Evolutionary conservation across 805 yeast species (phyloP).

Genomic region (Lachancea mirantina): DNA sequence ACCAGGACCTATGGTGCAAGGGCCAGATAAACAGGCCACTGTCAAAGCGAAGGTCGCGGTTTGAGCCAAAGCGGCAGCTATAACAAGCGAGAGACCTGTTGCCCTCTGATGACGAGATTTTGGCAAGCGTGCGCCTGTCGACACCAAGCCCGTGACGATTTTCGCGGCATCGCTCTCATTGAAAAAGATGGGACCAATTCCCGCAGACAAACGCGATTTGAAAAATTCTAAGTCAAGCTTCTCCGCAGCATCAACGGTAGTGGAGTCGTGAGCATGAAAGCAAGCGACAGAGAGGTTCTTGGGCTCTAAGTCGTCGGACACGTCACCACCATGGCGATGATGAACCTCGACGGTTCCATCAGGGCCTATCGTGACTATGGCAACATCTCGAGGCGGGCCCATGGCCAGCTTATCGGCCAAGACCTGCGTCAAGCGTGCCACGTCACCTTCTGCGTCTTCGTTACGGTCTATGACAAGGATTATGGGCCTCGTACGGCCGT

Average conservation of each 20-base stretch:
- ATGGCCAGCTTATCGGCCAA: background rate
- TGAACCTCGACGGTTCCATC: slow-evolving; percentile 2
- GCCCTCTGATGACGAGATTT: slow-evolving; percentile 14
- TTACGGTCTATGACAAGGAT: slow-evolving; percentile 12
- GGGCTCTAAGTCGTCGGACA: background rate
- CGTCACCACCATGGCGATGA: background rate
- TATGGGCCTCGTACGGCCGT: background rate
- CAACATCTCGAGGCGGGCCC: background rate
- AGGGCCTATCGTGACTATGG: slow-evolving; percentile 1
- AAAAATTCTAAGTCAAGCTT: slow-evolving; percentile 1
- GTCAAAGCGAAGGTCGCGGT: background rate
- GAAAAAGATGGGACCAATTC: no score
- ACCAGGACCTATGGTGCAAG: slow-evolving; percentile 22
- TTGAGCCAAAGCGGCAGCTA: slow-evolving; percentile 9
- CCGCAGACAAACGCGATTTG: no score
- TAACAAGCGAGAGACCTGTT: slow-evolving; percentile 16
- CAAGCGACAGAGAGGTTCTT: no score
- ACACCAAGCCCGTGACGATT: no score
- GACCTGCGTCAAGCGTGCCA: slow-evolving; percentile 6
- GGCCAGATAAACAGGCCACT: no score
- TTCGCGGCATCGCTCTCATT: no score
- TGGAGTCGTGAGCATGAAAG: slow-evolving; percentile 3
- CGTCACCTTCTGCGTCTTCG: slow-evolving; percentile 7
- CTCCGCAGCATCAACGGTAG: slow-evolving; percentile 1
- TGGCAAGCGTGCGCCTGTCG: no score